Base-by-base conservation (phyloP, 352 stramenopile genomes). In the Phytophthora uliginosa region DNA sequence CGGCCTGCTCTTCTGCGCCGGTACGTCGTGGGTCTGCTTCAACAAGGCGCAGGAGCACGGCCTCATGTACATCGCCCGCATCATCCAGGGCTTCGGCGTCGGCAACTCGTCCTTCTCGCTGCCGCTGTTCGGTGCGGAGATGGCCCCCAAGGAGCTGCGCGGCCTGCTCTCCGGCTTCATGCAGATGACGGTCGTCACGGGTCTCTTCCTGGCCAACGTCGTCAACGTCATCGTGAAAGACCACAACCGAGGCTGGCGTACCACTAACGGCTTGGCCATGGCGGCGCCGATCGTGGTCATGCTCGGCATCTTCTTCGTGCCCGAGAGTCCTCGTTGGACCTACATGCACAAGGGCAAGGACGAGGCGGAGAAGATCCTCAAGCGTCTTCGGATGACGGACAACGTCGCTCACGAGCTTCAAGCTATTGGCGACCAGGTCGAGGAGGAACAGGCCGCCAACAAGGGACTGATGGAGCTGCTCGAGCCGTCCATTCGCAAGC, bases 361-460 rank as follows among this genome's bases (percentile, higher is more conserved):
- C 1, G 62, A 69, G 20, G 62, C 62, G 3, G 62, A 69, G 51
- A 69, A 69, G 62, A 69, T 69, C 69, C 71, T 84, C 38, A 80
- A 74, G 17, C 53, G 59, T 26, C 74, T 84, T 13, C 69, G 70
- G 4, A 45, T 62, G 51, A 69, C 61, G 17, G 65, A 79, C 6
- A 67, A 72, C 28, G 71, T 84, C 10, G 34, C 15, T 10, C 54
- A 75, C 20, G 71, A 81, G 42, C 68, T 83, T n/a, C 31, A 82
- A 12, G 76, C 77, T 15, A 85, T 85, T 7, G 69, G 76, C 0
- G 69, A 77, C 24, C 76, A 84, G 45, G 52, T 83, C 26, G 73
- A 78, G 9, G 64, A 71, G 24, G 76, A 79, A 26, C 31, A 50
- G 2, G 48, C 55, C 9, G 62, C 56, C n/a, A 56, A 63, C 52